These are phyloP conservation scores for Pyracantha coccinea DNA, from an alignment of 331 rosid genomes.

Conservation along the genomic window DNA sequence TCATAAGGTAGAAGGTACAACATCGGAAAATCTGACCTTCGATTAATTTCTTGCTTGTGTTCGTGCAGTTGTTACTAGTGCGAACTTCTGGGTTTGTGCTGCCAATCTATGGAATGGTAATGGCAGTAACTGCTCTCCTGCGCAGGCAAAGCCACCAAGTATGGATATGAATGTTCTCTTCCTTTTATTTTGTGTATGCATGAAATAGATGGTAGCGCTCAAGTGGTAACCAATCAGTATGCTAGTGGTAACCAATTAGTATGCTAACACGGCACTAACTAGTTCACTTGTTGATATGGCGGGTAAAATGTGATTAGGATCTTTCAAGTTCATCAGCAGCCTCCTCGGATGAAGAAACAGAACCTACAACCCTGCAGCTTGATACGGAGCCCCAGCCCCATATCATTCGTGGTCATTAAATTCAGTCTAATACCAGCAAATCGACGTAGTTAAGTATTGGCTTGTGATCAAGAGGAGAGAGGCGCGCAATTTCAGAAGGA, in stretches of 20 bases:
- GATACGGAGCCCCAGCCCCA: slow-evolving; percentile 47
- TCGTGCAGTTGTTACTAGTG: slow-evolving; percentile 43
- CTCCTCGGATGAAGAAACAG: slow-evolving; percentile 46
- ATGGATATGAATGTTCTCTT: not conserved
- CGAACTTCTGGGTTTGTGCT: slow-evolving; percentile 57
- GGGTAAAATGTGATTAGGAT: slow-evolving; percentile 28
- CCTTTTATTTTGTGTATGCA: not conserved
- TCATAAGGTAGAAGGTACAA: not conserved
- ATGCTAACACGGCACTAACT: not conserved
- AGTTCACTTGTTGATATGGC: not conserved
- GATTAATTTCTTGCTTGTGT: slow-evolving; percentile 1
- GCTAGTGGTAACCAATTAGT: not conserved
- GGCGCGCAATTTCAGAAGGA: not conserved
- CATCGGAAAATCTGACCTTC: not conserved
- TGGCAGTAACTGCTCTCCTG: slow-evolving; percentile 46
- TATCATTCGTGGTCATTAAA: slow-evolving; percentile 35
- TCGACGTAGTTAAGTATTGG: not conserved
- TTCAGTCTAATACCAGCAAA: not conserved
- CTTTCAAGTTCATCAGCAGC: slow-evolving; percentile 29
- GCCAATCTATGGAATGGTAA: slow-evolving; percentile 56
- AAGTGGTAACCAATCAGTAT: not conserved
- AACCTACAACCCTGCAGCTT: slow-evolving; percentile 26
- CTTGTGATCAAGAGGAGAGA: not conserved
- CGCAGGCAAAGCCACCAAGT: slow-evolving; percentile 50
- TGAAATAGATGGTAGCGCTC: not conserved